Conservation (phyloP, 495 filamentous ascomycete genomes). For the Penicillium salamii region DNA sequence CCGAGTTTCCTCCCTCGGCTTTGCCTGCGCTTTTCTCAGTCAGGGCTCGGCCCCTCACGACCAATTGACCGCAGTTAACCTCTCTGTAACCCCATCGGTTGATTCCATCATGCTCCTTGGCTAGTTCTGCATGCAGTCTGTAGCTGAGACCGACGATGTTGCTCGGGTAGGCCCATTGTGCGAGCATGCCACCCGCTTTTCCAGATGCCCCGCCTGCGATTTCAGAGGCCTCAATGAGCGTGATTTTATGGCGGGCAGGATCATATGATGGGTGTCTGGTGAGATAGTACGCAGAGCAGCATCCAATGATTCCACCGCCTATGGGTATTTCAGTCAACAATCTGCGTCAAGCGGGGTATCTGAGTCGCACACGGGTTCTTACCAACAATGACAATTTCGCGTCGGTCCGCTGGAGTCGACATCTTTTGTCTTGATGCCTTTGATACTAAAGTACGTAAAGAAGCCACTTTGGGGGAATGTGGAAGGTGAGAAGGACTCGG, state of each 20-base stretch:
- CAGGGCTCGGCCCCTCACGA: constrained; percentile 52
- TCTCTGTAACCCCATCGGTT: constrained; percentile 85
- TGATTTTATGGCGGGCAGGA: constrained; percentile 71
- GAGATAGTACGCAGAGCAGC: constrained; percentile 89
- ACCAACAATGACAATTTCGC: constrained; percentile 72
- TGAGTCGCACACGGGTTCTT: constrained; percentile 22
- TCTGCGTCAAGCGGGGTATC: constrained; percentile 27
- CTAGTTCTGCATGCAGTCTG: constrained; percentile 75
- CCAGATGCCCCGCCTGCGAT: constrained; percentile 92
- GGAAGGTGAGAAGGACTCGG: background rate
- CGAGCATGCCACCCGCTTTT: constrained; percentile 90
- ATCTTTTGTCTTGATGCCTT: constrained; percentile 28
- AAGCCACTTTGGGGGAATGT: constrained; percentile 26
- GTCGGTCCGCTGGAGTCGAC: constrained; percentile 36
- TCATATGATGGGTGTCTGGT: constrained; percentile 85
- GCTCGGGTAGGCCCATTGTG: constrained; percentile 87
- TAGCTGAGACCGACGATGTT: constrained; percentile 87
- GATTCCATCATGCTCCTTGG: constrained; percentile 78
- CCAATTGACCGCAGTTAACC: constrained; percentile 71
- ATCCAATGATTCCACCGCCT: constrained; percentile 96
- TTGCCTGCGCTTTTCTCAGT: constrained; percentile 32
- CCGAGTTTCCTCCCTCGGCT: constrained; percentile 26
- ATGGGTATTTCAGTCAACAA: constrained; percentile 11
- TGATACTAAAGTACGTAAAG: constrained; percentile 14
- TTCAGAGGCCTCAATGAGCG: constrained; percentile 81